Conservation (phyloP, 495 filamentous ascomycete species). For the Aspergillus avenaceus region DNA sequence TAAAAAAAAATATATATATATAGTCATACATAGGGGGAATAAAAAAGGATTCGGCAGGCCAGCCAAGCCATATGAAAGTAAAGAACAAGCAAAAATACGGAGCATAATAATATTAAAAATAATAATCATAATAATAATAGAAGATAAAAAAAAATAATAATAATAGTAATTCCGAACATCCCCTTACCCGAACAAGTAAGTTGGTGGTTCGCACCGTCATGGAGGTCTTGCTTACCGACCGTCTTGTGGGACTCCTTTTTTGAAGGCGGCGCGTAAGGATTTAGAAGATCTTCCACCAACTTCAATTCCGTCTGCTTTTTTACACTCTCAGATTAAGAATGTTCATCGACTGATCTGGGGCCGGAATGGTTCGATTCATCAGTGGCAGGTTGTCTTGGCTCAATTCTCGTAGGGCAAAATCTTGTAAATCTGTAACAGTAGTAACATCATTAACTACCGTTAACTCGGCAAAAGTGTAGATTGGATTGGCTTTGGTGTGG, state of each 20-base stretch:
- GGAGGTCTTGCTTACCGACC: neutral
- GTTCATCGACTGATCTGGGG: neutral
- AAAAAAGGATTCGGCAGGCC: too few relatives aligned
- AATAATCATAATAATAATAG: neutral
- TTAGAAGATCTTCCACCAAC: too few relatives aligned
- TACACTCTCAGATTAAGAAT: too few relatives aligned
- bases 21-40: too few relatives aligned
- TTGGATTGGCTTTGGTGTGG: neutral
- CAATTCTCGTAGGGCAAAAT: neutral
- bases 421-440: slow-evolving; percentile 2
- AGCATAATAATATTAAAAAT: neutral
- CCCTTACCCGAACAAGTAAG: neutral
- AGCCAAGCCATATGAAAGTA: too few relatives aligned
- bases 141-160: neutral
- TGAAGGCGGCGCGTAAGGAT: neutral
- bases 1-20: too few relatives aligned
- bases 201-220: neutral
- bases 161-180: neutral
- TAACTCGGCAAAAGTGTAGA: slow-evolving; percentile 4
- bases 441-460: neutral
- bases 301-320: neutral
- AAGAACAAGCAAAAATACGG: neutral
- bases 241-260: neutral
- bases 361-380: neutral
- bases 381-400: slow-evolving; percentile 5